These are phyloP conservation scores for Fusarium clavum DNA, from an alignment of 2,329 filamentous ascomycete species.

Conservation along the genomic window DNA sequence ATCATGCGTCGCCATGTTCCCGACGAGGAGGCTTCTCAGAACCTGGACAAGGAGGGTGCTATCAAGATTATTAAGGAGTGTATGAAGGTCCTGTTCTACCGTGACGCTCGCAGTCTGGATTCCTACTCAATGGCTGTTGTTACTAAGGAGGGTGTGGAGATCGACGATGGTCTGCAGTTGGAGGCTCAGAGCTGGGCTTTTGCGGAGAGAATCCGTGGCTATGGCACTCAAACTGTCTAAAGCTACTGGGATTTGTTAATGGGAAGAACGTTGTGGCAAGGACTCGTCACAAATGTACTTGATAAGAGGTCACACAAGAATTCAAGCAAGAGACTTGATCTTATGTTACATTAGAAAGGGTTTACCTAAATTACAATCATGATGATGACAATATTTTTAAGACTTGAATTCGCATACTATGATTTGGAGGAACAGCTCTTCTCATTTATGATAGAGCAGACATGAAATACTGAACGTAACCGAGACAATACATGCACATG, in stretches of 20 bases:
- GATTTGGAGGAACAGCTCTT: neutral
- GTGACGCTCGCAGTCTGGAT: slow-evolving; percentile 93
- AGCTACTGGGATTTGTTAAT: neutral
- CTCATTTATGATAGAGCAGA: neutral
- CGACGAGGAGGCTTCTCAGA: slow-evolving; percentile 80
- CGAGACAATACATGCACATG: slow-evolving; percentile 17
- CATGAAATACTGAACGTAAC: neutral
- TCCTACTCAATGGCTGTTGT: slow-evolving; percentile 91
- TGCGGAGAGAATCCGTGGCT: slow-evolving; percentile 92
- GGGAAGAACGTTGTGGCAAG: slow-evolving; percentile 10
- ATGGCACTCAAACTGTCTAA: slow-evolving; percentile 84
- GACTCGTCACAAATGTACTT: slow-evolving; percentile 22
- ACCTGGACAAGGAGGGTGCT: slow-evolving; percentile 81
- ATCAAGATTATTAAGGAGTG: slow-evolving; percentile 87
- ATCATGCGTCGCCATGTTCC: slow-evolving; percentile 87
- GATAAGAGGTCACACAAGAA: slow-evolving; percentile 11
- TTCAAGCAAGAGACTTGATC: slow-evolving; percentile 11
- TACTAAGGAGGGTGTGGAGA: slow-evolving; percentile 86
- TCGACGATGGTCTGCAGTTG: slow-evolving; percentile 86
- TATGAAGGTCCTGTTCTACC: slow-evolving; percentile 98
- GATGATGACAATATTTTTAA: slow-evolving; percentile 3
- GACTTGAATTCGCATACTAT: neutral
- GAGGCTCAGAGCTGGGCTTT: slow-evolving; percentile 99
- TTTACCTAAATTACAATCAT: slow-evolving; percentile 6
- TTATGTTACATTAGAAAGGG: slow-evolving; percentile 12